Percentiles rank a stretch among this genome's conserved stretches.
Conservation (phyloP, 176 grass and related monocot genomes). For the Juncus effusus region DNA sequence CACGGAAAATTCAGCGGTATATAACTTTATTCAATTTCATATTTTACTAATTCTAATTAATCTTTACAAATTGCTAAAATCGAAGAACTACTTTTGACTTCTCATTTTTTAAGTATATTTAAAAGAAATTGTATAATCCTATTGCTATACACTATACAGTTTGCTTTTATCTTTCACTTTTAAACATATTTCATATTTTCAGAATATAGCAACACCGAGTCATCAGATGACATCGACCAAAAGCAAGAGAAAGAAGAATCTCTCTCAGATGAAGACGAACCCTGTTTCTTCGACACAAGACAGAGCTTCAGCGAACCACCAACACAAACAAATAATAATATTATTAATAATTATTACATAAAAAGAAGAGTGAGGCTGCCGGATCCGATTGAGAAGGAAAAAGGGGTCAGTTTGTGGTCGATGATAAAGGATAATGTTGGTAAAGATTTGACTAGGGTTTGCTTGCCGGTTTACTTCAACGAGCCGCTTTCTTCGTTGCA, state of each 20-base stretch:
- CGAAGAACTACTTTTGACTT: background rate
- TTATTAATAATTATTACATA: slow-evolving; percentile 26
- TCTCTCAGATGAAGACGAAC: slow-evolving; percentile 59
- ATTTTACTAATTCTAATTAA: background rate
- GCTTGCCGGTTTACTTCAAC: slow-evolving; percentile 92
- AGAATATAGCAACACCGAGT: slow-evolving; percentile 95
- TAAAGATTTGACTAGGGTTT: slow-evolving; percentile 88
- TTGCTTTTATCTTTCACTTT: background rate
- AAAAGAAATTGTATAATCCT: too few species aligned
- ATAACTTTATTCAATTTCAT: slow-evolving; percentile 36
- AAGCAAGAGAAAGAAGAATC: slow-evolving; percentile 64
- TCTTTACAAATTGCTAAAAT: background rate
- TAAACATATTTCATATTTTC: slow-evolving; percentile 13
- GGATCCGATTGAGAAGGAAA: slow-evolving; percentile 79
- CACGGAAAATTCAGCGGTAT: slow-evolving; percentile 83
- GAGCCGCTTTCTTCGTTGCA: slow-evolving; percentile 80
- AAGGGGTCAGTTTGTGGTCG: slow-evolving; percentile 82
- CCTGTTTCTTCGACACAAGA: slow-evolving; percentile 78
- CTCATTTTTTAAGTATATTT: too few species aligned
- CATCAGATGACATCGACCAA: slow-evolving; percentile 65
- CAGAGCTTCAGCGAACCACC: slow-evolving; percentile 67
- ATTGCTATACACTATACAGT: too few species aligned
- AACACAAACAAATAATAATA: slow-evolving; percentile 29
- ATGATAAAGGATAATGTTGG: slow-evolving; percentile 92
- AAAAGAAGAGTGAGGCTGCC: slow-evolving; percentile 61